Evolutionary conservation across 106 monocot genomes (phyloP).

Genomic region (Dioscorea dumetorum): DNA sequence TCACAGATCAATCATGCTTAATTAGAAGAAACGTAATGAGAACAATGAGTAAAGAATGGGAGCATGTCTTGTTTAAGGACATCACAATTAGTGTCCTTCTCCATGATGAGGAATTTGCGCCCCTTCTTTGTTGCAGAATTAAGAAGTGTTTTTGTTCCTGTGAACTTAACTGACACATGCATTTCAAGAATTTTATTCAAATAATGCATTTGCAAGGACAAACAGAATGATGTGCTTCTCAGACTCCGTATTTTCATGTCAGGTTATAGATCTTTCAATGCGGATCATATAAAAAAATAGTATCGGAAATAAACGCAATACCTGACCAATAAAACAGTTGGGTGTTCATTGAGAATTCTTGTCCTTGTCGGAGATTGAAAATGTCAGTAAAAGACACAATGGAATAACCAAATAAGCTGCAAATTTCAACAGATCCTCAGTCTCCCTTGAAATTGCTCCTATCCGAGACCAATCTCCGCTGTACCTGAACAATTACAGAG

Average conservation of each 20-base stretch:
- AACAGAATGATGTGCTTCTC: background rate
- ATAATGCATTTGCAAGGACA: background rate
- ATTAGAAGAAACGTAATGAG: too few relatives aligned
- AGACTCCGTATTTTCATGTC: background rate
- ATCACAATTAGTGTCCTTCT: too few relatives aligned
- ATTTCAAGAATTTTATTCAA: conserved; percentile 2
- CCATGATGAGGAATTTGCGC: too few relatives aligned
- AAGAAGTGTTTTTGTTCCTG: too few relatives aligned
- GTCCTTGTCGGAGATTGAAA: conserved; percentile 21
- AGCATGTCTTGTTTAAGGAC: too few relatives aligned
- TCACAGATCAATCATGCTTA: too few relatives aligned
- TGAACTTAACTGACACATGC: too few relatives aligned
- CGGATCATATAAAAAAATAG: too few relatives aligned
- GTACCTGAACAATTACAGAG: conserved; percentile 29
- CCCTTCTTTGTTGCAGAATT: too few relatives aligned
- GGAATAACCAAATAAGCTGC: conserved; percentile 55
- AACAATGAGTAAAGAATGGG: too few relatives aligned
- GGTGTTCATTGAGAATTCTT: background rate
- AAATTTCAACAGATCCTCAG: conserved; percentile 52
- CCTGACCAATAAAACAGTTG: background rate
- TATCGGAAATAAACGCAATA: too few relatives aligned
- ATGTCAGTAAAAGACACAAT: conserved; percentile 26
- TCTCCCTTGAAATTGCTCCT: conserved; percentile 57
- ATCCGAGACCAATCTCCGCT: conserved; percentile 84
- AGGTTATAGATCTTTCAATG: background rate